phyloP scores from a whole-genome alignment of 2,329 filamentous ascomycete species.

The Cercospora brassicicola region DNA sequence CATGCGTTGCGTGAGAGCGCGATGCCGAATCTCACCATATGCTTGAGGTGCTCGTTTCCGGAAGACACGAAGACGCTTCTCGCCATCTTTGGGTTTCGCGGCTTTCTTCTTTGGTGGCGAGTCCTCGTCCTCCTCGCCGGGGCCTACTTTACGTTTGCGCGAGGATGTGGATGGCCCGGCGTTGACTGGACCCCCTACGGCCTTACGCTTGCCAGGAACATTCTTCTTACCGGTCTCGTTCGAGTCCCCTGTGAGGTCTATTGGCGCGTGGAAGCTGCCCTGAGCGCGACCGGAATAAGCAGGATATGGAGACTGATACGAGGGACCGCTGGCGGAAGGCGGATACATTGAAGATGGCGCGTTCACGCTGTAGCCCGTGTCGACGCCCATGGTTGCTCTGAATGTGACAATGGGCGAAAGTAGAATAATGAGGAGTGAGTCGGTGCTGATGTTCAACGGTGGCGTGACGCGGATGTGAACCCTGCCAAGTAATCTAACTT shows the following conservation, averaged over 20 bases:
- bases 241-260: constrained; percentile 9
- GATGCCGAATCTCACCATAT: constrained; percentile 30
- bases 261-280: background rate
- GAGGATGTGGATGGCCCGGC: no score
- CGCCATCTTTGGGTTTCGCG: constrained; percentile 24
- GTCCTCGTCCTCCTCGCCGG: background rate
- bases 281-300: background rate
- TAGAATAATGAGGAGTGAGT: background rate
- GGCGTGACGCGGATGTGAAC: background rate
- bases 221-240: background rate
- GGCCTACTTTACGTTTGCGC: constrained; percentile 5
- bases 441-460: background rate
- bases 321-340: background rate
- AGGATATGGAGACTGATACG: background rate
- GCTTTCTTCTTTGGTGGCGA: constrained; percentile 19
- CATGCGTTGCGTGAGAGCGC: constrained; percentile 38
- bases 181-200: background rate
- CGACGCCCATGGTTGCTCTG: background rate
- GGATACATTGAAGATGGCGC: background rate
- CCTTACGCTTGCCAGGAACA: background rate
- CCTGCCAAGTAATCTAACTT: background rate
- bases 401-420: background rate
- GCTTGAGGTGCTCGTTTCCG: constrained; percentile 29
- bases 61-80: constrained; percentile 31
- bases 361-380: background rate